Conservation (phyloP, 306 rosid species). For the Alnus glutinosa region DNA sequence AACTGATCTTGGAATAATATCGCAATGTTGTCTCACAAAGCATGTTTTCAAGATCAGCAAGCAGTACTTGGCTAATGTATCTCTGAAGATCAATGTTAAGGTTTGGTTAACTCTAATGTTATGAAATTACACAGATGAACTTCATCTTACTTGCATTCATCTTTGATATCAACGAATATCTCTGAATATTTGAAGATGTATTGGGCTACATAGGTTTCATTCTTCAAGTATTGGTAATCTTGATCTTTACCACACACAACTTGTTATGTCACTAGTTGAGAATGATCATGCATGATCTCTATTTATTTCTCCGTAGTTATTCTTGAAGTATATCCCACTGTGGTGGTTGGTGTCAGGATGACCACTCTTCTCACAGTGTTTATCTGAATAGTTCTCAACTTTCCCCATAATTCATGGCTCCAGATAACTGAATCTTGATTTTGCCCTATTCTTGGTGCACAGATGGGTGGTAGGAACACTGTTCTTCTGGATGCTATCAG, state of each 20-base stretch:
- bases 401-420: not conserved
- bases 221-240: constrained; percentile 7
- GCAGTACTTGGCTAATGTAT: constrained; percentile 90
- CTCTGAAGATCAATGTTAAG: constrained; percentile 94
- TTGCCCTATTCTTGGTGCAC: constrained; percentile 37
- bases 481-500: constrained; percentile 93
- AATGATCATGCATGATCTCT: constrained; percentile 3
- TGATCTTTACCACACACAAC: not conserved
- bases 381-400: not conserved
- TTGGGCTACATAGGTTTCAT: not conserved
- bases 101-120: constrained; percentile 34
- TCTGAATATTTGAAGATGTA: not conserved
- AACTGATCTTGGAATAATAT: constrained; percentile 85
- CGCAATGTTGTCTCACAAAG: constrained; percentile 94
- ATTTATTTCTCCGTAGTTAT: not conserved
- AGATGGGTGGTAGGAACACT: constrained; percentile 99
- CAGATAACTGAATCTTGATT: constrained; percentile 5
- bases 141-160: constrained; percentile 8
- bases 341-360: not conserved
- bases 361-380: not conserved
- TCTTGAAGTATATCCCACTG: not conserved
- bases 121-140: constrained; percentile 10
- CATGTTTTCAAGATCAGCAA: constrained; percentile 85
- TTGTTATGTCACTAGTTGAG: not conserved
- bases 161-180: not conserved